Base-by-base conservation (phyloP, 768 basidiomycete genomes). In the Mycena alexandri region DNA sequence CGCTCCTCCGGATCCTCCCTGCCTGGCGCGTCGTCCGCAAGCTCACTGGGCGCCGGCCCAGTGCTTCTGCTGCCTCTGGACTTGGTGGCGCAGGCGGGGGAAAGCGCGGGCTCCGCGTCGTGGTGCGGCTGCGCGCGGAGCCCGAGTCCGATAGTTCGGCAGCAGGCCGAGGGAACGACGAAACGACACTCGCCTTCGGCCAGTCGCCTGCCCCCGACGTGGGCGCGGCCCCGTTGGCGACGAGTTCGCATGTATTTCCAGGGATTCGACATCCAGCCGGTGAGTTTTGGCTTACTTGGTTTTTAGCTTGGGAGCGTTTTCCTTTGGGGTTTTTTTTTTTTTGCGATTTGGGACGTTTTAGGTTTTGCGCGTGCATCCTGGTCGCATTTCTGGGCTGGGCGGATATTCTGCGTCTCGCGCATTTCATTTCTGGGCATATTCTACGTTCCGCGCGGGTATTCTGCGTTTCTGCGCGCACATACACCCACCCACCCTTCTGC, bases 1-100 rank as follows among this genome's bases (percentile, higher is more conserved):
- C 88, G 58, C 78, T 94, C 47, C 83, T 94, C 51, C 85, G 92
- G 59, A 83, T 93, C 25, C 84, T 94, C 5, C 93, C 93, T 19
- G 82, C 90, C 0, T 95, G 93, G 92, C 90, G 65, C 38, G 38
- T 38, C 38, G 38, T 38, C 5, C 38, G 38, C 5, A 38, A 38
- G 87, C 55, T 81, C 90, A 43, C 83, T 88, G 66, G 80, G 82
- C 74, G 76, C 79, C 29, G 47, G 81, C 80, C 61, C 14, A 14
- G 5, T 11, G 10, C 38, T 29, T 38, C 38, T 38, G 10, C 11
- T 11, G 83, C 74, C 75, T 73, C 16, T 14, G 59, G 59, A 70
- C 78, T 83, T 67, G 56, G 48, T 8, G 36, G 36, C 22, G 55
- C 38, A 25, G 2, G 46, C 17, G 48, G n/a, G 7, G 56, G 44